Conservation (phyloP, 192 early-diverging fungal genomes). For the Linnemannia elongata region DNA sequence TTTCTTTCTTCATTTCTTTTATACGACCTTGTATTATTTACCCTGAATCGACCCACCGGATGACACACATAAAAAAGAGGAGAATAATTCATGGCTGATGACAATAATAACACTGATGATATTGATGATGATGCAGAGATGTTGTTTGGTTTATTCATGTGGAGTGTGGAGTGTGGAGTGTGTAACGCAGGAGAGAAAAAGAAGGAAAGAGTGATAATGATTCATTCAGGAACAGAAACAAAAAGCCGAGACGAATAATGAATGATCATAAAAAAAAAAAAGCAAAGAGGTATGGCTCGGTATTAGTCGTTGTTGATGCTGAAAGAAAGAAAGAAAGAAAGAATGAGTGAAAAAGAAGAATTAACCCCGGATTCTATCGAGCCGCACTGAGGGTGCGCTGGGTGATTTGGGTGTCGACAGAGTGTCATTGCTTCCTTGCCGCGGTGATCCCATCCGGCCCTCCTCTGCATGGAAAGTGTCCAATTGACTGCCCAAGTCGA, state of each 20-base stretch:
- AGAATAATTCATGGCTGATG: no score
- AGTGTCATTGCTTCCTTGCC: slow-evolving; percentile 44
- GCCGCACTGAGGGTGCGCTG: slow-evolving; percentile 31
- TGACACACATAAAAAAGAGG: no score
- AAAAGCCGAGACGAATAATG: background rate
- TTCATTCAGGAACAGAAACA: background rate
- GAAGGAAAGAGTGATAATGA: no score
- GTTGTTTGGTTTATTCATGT: background rate
- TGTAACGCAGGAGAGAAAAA: background rate
- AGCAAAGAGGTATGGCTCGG: background rate
- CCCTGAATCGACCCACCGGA: no score
- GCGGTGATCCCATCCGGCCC: slow-evolving; percentile 47
- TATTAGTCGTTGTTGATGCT: background rate
- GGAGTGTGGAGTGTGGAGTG: background rate
- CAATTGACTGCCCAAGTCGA: slow-evolving; percentile 51
- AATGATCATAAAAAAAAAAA: background rate
- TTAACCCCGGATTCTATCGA: slow-evolving; percentile 46
- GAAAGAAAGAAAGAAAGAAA: no score
- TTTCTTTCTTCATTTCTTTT: no score
- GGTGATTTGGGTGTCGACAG: slow-evolving; percentile 28
- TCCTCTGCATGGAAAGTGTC: slow-evolving; percentile 56
- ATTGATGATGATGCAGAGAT: background rate
- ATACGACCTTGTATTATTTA: no score
- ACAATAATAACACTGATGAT: no score
- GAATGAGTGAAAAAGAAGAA: background rate